These are phyloP conservation scores for Candida gorgasii DNA, from an alignment of 805 yeast species.

Conservation along the genomic window DNA sequence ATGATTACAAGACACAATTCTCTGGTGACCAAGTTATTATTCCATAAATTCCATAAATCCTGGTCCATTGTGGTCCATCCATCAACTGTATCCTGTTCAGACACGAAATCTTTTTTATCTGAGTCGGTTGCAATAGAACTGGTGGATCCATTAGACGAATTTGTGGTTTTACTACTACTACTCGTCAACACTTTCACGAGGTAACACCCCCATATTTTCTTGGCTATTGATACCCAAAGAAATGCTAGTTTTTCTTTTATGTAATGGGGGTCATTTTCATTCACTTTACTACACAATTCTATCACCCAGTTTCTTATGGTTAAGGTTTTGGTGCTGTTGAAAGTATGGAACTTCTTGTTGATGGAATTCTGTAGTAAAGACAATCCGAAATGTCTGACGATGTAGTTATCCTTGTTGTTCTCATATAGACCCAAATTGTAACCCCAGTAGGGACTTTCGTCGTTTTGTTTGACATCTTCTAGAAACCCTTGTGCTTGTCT, in stretches of 20 bases:
- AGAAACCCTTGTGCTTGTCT: conserved; percentile 62
- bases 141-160: conserved; percentile 1
- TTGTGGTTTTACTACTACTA: conserved; percentile 1
- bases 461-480: conserved; percentile 72
- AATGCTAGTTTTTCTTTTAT: conserved; percentile 86
- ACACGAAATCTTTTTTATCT: conserved; percentile 21
- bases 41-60: conserved; percentile 76
- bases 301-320: conserved; percentile 84
- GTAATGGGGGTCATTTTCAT: conserved; percentile 78
- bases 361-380: conserved; percentile 76
- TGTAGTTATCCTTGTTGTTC: conserved; percentile 55
- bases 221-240: conserved; percentile 89
- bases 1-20: conserved; percentile 78
- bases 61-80: conserved; percentile 91
- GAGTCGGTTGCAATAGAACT: background rate
- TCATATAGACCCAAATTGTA: conserved; percentile 74
- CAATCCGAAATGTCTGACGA: conserved; percentile 89
- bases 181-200: conserved; percentile 35
- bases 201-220: conserved; percentile 85
- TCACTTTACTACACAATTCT: conserved; percentile 65
- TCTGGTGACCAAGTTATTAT: conserved; percentile 57
- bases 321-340: conserved; percentile 53
- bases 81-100: conserved; percentile 52
- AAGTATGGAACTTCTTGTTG: conserved; percentile 53
- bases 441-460: conserved; percentile 91